These are phyloP conservation scores for Rhizopogon sp. DNA, from an alignment of 768 basidiomycete genomes.

Conservation along the genomic window DNA sequence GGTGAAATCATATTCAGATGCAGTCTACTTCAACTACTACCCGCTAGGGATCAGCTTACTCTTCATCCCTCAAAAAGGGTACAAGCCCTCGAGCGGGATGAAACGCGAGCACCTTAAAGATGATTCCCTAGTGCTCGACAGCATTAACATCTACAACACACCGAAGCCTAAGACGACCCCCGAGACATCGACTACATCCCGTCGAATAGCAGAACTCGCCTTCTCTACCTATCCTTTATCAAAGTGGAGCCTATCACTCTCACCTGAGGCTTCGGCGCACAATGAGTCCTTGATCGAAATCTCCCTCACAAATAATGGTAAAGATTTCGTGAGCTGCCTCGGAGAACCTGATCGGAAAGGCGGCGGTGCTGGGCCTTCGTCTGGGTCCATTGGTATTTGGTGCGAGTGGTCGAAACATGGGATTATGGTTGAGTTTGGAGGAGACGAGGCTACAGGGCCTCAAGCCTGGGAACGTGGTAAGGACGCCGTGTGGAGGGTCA, in stretches of 20 bases:
- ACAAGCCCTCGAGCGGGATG: constrained; percentile 48
- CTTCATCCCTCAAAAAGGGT: constrained; percentile 62
- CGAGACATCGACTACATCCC: constrained; percentile 29
- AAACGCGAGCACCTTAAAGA: constrained; percentile 44
- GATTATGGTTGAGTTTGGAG: constrained; percentile 84
- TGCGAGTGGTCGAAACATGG: constrained; percentile 85
- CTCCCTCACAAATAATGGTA: constrained; percentile 54
- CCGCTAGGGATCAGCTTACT: constrained; percentile 76
- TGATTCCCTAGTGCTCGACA: constrained; percentile 53
- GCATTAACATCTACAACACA: constrained; percentile 81
- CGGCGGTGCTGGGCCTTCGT: constrained; percentile 79
- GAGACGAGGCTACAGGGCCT: constrained; percentile 69
- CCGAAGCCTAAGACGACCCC: constrained; percentile 26
- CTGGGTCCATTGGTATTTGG: constrained; percentile 88
- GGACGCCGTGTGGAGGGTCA: constrained; percentile 72
- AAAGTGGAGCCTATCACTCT: constrained; percentile 46
- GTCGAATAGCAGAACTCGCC: constrained; percentile 41
- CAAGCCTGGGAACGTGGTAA: constrained; percentile 87
- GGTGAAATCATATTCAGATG: constrained; percentile 76
- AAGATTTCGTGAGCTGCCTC: constrained; percentile 66
- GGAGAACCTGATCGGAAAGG: constrained; percentile 92
- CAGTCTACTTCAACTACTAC: constrained; percentile 84
- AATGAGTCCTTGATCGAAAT: constrained; percentile 35
- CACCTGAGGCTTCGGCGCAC: constrained; percentile 10
- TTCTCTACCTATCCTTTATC: constrained; percentile 55